Evolutionary conservation across 805 yeast genomes (phyloP), one percentile per base, ranked within the genome.

Genomic region (Candida sphagnicola): DNA sequence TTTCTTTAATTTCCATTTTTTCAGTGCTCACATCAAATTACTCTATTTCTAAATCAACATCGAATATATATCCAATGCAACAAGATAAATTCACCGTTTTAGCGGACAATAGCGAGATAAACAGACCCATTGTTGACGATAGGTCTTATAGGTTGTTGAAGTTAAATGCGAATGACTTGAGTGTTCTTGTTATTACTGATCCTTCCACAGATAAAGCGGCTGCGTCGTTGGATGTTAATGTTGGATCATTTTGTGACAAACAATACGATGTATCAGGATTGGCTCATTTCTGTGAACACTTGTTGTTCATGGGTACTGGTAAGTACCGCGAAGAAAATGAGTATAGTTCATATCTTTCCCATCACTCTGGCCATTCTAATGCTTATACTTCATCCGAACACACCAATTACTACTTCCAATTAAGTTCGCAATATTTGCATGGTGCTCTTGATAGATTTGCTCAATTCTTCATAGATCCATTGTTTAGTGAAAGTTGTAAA

Each of bases 371-470:
- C 14, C 75, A 75, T 44, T 85, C 95, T 25, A 91, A 91, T 57
- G 99, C 99, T 1, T 91, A 83, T 61, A 91, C 99, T 1, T 82
- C 95, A 2, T 70, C 88, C 3, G 83, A 83, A 50, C 88, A 86
- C 52, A 91, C 98, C 4, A 91, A 91, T 62, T 91, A 89, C 61
- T 89, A 75, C 61, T 91, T 93, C 53, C 96, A 91, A 53, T 77
- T 93, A 4, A 77, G 82, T 42, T 75, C 84, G 40, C 83, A 80
- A 45, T 77, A 82, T 48, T 67, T 91, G 43, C 79, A 82, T 44
- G 96, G 95, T 4, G 96, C 97, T 0, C 65, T 91, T 38, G 98
- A 91, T 59, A 72, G 98, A 50, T 91, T 91, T 60, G 77, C 96
- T 4, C 98, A 91, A 58, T 91, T 91, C 57, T 91, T 91, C 67